Base-by-base conservation (phyloP, 2,329 filamentous ascomycete species). In the Calonectria pteridis region DNA sequence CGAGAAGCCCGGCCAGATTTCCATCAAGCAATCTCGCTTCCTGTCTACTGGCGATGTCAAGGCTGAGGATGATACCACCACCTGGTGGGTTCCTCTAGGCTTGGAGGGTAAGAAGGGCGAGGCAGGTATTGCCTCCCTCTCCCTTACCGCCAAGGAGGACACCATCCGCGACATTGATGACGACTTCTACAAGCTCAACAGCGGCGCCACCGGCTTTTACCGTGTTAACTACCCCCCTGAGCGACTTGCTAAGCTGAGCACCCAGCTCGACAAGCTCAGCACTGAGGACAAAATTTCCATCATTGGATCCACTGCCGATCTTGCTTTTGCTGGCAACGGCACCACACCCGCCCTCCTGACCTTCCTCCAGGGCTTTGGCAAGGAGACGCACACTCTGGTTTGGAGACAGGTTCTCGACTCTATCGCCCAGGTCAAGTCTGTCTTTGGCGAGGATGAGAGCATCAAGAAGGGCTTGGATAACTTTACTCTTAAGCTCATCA, bases 1-100 rank as follows among this genome's bases (percentile, higher is more conserved):
- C 28, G 97, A 98, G 85, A 92, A 96, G 83, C 91, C 93, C 71
- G 94, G 94, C 20, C 93, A 96, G 83, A 94, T 98, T 80, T 92
- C 91, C 53, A 87, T 98, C 74, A 93, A 93, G 82, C 97, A 99
- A 84, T 93, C 92, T 66, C 93, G 97, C 72, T 99, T 98, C 90
- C 89, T 99, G 28, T 95, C 94, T 26, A 95, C 95, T 4, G 97
- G 97, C 13, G 96, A 98, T 82, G 94, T 95, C 70, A 95, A 95
- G 86, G 89, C 95, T 2, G 94, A 97, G 81, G 97, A 99, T 78
- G 96, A 99, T 81, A 89, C 94, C 81, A 98, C 96, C 4, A 93
- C 92, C 26, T 99, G 97, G 97, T 99, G 97, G 96, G 91, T 98
- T 73, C 97, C 97, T 20, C 90, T 99, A 37, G 94, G 94, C 18